A percentile compares a stretch with the other conserved stretches of the same genome.
Evolutionary conservation across 805 yeast genomes (phyloP).

Genomic region (Candida xiaguanensis): DNA sequence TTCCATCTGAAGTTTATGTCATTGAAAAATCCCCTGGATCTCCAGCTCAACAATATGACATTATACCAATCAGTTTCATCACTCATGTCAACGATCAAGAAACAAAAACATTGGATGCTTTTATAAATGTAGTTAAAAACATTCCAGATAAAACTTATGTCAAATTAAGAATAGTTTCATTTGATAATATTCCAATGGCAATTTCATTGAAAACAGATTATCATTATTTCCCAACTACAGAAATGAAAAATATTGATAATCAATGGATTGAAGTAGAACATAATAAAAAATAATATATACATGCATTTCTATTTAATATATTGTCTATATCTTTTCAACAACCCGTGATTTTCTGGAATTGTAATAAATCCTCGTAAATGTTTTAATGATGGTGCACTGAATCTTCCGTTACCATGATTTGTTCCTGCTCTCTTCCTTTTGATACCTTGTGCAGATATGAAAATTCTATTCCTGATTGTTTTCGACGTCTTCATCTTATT

Average conservation of each 20-base stretch:
- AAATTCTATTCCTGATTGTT: constrained; percentile 85
- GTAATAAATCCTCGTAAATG: constrained; percentile 56
- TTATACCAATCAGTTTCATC: constrained; percentile 76
- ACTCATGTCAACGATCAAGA: constrained; percentile 82
- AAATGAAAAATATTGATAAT: constrained; percentile 46
- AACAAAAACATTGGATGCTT: constrained; percentile 67
- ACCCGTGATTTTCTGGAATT: constrained; percentile 50
- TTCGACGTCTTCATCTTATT: constrained; percentile 72
- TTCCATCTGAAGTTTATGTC: constrained; percentile 84
- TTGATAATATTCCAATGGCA: constrained; percentile 85
- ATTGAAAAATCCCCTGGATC: constrained; percentile 74
- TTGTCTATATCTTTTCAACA: constrained; percentile 43
- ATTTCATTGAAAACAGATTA: constrained; percentile 81
- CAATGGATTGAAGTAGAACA: constrained; percentile 50
- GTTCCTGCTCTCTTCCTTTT: constrained; percentile 67
- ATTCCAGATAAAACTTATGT: constrained; percentile 81
- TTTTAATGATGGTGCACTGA: constrained; percentile 60
- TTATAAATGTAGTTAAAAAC: constrained; percentile 59
- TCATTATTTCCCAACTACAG: constrained; percentile 80
- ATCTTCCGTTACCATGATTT: constrained; percentile 90
- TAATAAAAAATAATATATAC: constrained; percentile 17
- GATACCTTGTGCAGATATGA: constrained; percentile 65
- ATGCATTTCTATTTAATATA: constrained; percentile 3
- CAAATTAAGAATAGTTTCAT: constrained; percentile 75
- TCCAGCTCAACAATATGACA: constrained; percentile 80